Evolutionary conservation across 805 yeast species (phyloP), one percentile per base, ranked within the genome.

Genomic region (Lachancea sp.): DNA sequence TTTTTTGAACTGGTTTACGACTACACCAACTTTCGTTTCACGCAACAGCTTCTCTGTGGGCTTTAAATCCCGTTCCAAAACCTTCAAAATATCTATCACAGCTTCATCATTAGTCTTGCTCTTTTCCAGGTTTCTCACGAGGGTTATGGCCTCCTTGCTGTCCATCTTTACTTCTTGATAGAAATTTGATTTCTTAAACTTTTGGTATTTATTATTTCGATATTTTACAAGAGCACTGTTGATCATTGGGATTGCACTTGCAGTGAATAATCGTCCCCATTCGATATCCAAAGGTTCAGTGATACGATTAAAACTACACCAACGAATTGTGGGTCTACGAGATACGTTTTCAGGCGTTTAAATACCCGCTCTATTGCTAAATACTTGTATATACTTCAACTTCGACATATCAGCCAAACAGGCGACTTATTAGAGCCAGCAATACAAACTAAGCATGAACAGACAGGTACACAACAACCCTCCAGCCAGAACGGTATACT

Each of bases 21-120:
- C 90, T 13, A 92, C 90, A 48, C 98, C 98, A n/a, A 92, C 90
- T 61, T 87, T 88, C 7, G 98, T 92, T 55, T 90, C 77, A 54
- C 97, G 75, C 38, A 90, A 70, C 25, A 90, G 69, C 58, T 79
- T 76, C 57, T 90, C 97, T 1, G 94, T 80, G 8, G 97, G 96
- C 38, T 87, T 84, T 25, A 62, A 51, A 9, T 84, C 85, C 42
- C 72, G 75, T 50, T 82, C 78, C 45, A 90, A 67, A 18, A 74
- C 69, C 31, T 69, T 73, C 48, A 90, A 66, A 13, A 89, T 73
- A 56, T 80, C 83, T 41, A 83, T 55, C 20, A 84, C 75, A 3
- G 82, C 74, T 29, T 74, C 75, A 39, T 84, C 80, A 40, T 74
- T 75, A 24, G 38, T 45, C 23, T 74, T 66, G 17, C 85, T 74